A percentile compares a stretch with the other conserved stretches of the same genome.
Evolutionary conservation across 345 rosid genomes (phyloP).

Genomic region (Trapa incisa): DNA sequence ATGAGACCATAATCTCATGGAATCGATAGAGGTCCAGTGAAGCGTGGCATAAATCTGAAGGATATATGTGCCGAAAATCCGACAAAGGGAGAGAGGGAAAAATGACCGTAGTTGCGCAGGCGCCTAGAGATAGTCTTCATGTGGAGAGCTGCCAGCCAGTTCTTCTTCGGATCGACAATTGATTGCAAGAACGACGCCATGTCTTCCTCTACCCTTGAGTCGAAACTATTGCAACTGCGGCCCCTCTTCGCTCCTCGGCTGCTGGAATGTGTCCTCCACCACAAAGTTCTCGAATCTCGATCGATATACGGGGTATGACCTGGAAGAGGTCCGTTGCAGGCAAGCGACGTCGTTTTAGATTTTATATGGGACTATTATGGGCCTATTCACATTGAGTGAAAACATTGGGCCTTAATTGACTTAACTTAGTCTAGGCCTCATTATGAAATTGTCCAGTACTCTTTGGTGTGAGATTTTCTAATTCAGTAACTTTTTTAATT

Average conservation of each 20-base stretch:
- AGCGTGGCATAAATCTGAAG: neutral
- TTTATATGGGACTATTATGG: neutral
- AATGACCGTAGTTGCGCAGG: constrained; percentile 55
- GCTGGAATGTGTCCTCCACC: no score
- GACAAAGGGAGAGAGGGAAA: neutral
- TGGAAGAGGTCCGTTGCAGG: no score
- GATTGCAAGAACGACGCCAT: constrained; percentile 4
- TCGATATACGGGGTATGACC: no score
- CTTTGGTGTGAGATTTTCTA: no score
- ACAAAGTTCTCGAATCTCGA: no score
- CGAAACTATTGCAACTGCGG: neutral
- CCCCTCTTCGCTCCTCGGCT: neutral
- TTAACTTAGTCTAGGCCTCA: no score
- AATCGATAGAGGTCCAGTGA: neutral
- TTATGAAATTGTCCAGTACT: no score
- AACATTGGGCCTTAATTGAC: no score
- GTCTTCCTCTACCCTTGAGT: neutral
- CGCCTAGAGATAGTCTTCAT: constrained; percentile 57
- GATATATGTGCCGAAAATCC: neutral
- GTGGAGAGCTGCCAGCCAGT: constrained; percentile 24
- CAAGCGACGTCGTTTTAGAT: no score
- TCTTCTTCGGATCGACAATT: constrained; percentile 8
- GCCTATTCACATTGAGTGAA: no score
- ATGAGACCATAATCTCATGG: neutral
- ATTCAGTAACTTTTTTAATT: no score